A percentile compares a stretch with the other conserved stretches of the same genome.
These are phyloP conservation scores for Oryza longistaminata DNA, from an alignment of 176 grass and related monocot genomes.

Conservation along the genomic window DNA sequence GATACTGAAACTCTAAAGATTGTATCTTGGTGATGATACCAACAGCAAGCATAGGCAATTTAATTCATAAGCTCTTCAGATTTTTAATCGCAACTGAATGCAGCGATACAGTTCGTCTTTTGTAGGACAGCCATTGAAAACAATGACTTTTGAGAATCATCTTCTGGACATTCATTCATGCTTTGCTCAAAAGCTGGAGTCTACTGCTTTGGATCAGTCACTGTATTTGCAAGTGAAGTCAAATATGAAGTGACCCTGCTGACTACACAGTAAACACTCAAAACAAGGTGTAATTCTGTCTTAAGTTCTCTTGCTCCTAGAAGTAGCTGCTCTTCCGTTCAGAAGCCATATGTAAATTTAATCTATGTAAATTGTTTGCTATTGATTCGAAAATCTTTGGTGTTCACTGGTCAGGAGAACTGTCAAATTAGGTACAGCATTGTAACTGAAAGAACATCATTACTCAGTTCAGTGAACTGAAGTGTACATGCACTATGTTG, in stretches of 20 bases:
- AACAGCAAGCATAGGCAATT: neutral
- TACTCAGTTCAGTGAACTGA: neutral
- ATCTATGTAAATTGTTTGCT: slow-evolving; percentile 23
- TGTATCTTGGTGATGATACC: neutral
- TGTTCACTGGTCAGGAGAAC: neutral
- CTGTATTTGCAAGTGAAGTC: neutral
- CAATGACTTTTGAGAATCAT: neutral
- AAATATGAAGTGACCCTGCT: neutral
- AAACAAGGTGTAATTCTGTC: neutral
- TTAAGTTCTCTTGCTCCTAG: neutral
- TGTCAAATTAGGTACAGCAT: neutral
- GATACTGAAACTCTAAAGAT: neutral
- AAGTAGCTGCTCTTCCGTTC: neutral
- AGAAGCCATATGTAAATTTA: slow-evolving; percentile 36
- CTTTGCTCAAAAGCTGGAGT: neutral
- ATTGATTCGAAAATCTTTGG: neutral
- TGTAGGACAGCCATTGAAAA: slow-evolving; percentile 6
- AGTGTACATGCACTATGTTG: neutral
- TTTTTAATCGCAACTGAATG: neutral
- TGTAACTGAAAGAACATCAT: neutral
- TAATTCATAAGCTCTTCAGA: neutral
- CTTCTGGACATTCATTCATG: neutral
- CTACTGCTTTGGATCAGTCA: neutral
- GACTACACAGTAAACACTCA: neutral
- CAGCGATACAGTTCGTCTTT: neutral